These are phyloP conservation scores for Prunus davidiana DNA, from an alignment of 306 rosid species.

Conservation along the genomic window DNA sequence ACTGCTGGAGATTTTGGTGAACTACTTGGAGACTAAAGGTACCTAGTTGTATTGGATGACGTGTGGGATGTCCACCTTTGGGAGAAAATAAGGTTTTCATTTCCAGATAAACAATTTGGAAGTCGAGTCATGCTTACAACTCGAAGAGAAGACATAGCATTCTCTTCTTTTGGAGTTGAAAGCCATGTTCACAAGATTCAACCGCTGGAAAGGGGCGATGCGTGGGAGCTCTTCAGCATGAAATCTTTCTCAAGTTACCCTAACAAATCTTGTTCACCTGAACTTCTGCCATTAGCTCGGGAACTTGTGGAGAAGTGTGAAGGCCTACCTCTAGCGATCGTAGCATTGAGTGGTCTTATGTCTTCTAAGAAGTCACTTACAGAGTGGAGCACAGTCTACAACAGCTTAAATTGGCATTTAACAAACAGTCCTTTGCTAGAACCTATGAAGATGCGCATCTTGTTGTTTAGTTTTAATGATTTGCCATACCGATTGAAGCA, in stretches of 20 bases:
- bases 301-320: slow-evolving; percentile 9
- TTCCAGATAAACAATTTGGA: slow-evolving; percentile 8
- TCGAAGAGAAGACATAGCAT: slow-evolving; percentile 9
- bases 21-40: slow-evolving; percentile 15
- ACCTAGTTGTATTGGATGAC: background rate
- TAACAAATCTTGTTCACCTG: background rate
- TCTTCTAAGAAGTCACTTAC: slow-evolving; percentile 9
- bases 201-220: background rate
- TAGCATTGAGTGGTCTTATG: slow-evolving; percentile 19
- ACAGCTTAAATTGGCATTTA: too few relatives aligned
- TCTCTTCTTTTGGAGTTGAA: slow-evolving; percentile 5
- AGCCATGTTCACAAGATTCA: background rate
- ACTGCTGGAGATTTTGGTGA: too few relatives aligned
- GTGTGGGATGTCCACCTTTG: slow-evolving; percentile 1
- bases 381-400: slow-evolving; percentile 18
- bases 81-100: background rate
- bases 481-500: too few relatives aligned
- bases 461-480: too few relatives aligned
- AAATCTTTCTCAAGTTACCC: slow-evolving; percentile 15
- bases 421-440: too few relatives aligned
- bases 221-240: slow-evolving; percentile 22
- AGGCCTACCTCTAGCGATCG: slow-evolving; percentile 21
- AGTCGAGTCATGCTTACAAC: slow-evolving; percentile 26
- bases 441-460: too few relatives aligned
- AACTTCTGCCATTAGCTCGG: background rate